Evolutionary conservation across 2,329 filamentous ascomycete genomes (phyloP).

Genomic region (Fusarium denticulatum): DNA sequence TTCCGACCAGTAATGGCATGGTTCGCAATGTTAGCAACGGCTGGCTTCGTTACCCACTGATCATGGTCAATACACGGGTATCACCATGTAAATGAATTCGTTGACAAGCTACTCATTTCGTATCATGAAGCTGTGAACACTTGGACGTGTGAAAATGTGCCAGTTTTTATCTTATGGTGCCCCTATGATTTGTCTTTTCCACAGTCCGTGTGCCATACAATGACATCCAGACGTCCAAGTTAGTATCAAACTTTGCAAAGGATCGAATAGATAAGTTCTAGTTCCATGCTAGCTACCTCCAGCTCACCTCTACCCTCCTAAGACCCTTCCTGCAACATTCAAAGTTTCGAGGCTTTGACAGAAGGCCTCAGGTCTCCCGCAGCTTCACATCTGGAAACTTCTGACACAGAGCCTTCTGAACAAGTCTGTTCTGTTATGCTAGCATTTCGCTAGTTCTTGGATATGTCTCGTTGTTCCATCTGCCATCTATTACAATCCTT

Average conservation of each 20-base stretch:
- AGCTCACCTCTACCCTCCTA: not conserved
- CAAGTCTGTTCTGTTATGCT: not conserved
- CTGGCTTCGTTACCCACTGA: not conserved
- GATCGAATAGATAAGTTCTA: not conserved
- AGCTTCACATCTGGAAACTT: not conserved
- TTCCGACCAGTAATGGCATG: not conserved
- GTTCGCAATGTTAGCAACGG: not conserved
- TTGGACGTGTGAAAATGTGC: not conserved
- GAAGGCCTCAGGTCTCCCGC: not conserved
- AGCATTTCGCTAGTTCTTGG: not conserved
- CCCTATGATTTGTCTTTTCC: no score
- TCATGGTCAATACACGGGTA: not conserved
- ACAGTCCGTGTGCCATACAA: not conserved
- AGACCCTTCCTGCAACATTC: not conserved
- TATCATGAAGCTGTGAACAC: not conserved
- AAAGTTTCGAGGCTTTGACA: not conserved
- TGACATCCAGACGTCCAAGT: not conserved
- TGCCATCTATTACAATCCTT: not conserved
- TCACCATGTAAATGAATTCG: not conserved
- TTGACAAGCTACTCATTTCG: not conserved
- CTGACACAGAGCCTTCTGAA: not conserved
- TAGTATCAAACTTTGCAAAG: no score
- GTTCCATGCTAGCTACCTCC: not conserved
- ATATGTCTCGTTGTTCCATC: not conserved
- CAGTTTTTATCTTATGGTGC: not conserved